A percentile compares a stretch with the other conserved stretches of the same genome.
Conservation (phyloP, 805 yeast genomes). For the Saturnispora sanitii region DNA sequence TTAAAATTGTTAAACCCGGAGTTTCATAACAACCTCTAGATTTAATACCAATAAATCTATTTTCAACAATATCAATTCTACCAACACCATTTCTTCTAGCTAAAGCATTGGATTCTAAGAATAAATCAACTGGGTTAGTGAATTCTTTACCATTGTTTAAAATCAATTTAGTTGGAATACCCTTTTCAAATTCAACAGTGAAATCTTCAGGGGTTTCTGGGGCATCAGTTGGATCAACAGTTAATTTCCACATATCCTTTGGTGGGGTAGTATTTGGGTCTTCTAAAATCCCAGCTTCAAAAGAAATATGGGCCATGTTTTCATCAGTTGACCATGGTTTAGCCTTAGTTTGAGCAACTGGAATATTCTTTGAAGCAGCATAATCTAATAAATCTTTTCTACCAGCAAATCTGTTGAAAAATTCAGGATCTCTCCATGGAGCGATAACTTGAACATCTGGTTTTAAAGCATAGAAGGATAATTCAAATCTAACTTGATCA, state of each 20-base stretch:
- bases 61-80: constrained; percentile 97
- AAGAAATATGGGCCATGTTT: constrained; percentile 97
- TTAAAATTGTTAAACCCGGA: constrained; percentile 91
- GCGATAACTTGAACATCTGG: constrained; percentile 96
- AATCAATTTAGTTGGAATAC: constrained; percentile 75
- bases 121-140: constrained; percentile 85
- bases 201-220: constrained; percentile 90
- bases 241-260: constrained; percentile 99
- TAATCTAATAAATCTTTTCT: constrained; percentile 93
- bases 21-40: constrained; percentile 99
- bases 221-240: constrained; percentile 91
- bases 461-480: constrained; percentile 93
- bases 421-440: constrained; percentile 97
- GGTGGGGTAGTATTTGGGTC: constrained; percentile 99
- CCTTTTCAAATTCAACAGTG: constrained; percentile 71
- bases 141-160: constrained; percentile 49
- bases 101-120: constrained; percentile 83
- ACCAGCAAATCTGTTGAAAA: constrained; percentile 94
- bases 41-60: constrained; percentile 97
- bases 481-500: constrained; percentile 97
- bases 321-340: constrained; percentile 99
- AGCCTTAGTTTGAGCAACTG: constrained; percentile 94
- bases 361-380: constrained; percentile 85
- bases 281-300: constrained; percentile 98
- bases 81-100: constrained; percentile 99